Evolutionary conservation across 31 red algal genomes (phyloP).

Genomic region (Asparagopsis taxiformis): DNA sequence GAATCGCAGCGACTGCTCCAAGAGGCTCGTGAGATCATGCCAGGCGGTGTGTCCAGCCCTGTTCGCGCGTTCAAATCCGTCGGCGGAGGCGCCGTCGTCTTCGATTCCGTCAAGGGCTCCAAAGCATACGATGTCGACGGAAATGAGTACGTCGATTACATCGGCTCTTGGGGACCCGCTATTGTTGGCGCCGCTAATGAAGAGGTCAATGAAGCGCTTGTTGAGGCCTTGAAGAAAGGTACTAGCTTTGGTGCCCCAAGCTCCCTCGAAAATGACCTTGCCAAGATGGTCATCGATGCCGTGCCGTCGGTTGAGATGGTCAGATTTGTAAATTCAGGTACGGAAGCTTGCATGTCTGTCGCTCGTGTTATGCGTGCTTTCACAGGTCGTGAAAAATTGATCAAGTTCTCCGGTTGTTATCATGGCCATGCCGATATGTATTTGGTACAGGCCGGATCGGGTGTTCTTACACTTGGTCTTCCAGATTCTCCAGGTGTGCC

Average conservation of each 20-base stretch:
- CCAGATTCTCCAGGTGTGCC: conserved; percentile 98
- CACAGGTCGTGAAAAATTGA: conserved; percentile 91
- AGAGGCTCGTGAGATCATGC: conserved; percentile 95
- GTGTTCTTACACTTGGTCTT: conserved; percentile 91
- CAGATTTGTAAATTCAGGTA: conserved; percentile 97
- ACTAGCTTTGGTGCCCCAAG: conserved; percentile 96
- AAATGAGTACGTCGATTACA: conserved; percentile 99
- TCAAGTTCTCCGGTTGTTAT: conserved; percentile 99
- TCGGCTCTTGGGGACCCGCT: conserved; percentile 97
- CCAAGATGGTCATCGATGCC: conserved; percentile 94
- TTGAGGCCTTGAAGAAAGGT: conserved; percentile 88
- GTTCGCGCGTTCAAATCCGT: conserved; percentile 98
- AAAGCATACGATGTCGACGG: conserved; percentile 99
- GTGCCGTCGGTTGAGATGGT: conserved; percentile 98
- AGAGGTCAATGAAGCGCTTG: conserved; percentile 92
- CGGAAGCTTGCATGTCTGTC: conserved; percentile 97
- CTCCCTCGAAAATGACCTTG: conserved; percentile 90
- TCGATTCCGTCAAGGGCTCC: conserved; percentile 92
- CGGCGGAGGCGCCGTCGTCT: conserved; percentile 90
- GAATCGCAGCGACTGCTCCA: conserved; percentile 75
- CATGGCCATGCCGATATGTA: conserved; percentile 99
- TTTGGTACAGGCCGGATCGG: conserved; percentile 94
- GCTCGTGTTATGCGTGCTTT: conserved; percentile 97
- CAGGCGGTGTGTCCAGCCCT: conserved; percentile 96
- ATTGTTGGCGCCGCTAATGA: conserved; percentile 96